Percentiles rank a stretch among this genome's conserved stretches.
These are phyloP conservation scores for Rosa lucieae DNA, from an alignment of 306 rosid species.

Conservation along the genomic window DNA sequence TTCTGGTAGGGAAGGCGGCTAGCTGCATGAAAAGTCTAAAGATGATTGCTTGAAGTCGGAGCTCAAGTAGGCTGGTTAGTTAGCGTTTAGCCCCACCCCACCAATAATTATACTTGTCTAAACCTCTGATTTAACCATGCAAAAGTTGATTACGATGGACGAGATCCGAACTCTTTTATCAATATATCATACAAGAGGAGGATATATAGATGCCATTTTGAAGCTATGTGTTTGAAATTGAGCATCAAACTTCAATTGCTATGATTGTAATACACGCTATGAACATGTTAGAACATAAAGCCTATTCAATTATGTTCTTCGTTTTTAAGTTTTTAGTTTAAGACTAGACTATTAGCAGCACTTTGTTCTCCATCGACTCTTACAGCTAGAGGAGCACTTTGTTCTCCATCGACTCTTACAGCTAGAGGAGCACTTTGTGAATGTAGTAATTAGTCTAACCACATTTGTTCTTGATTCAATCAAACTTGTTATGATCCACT, in stretches of 20 bases:
- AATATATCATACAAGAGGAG: background rate
- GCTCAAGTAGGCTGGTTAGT: background rate
- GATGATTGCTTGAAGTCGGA: background rate
- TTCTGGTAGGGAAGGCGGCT: background rate
- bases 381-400: too few relatives aligned
- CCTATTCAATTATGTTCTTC: too few relatives aligned
- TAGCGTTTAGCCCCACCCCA: background rate
- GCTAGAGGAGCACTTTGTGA: too few relatives aligned
- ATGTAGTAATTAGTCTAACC: too few relatives aligned
- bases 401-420: too few relatives aligned
- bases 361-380: too few relatives aligned
- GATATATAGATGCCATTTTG: background rate
- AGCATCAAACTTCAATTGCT: background rate
- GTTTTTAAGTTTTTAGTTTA: too few relatives aligned
- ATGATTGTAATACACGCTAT: too few relatives aligned
- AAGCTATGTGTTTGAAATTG: background rate
- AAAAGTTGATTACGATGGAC: background rate
- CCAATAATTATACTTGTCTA: background rate
- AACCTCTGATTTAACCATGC: background rate
- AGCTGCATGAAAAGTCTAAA: background rate
- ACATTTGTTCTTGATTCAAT: too few relatives aligned
- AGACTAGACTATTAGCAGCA: too few relatives aligned
- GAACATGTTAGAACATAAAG: background rate
- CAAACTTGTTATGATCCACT: too few relatives aligned
- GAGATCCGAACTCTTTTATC: background rate